Evolutionary conservation across 345 rosid genomes (phyloP).

Genomic region (Turritis glabra): DNA sequence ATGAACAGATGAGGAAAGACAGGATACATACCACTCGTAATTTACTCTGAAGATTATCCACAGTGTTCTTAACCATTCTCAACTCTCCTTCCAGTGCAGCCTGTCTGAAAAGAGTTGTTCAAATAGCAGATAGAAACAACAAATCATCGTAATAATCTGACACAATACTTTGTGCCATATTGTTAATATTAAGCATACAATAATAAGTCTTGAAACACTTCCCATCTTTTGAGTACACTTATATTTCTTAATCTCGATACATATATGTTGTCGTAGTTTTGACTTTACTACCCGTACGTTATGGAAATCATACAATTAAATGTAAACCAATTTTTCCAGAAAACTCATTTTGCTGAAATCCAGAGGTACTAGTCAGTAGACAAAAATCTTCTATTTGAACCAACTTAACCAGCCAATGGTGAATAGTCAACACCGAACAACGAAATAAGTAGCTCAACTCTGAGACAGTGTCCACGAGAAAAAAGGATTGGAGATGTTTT

Average conservation of each 20-base stretch:
- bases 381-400: neutral
- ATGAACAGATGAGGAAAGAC: constrained; percentile 18
- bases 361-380: neutral
- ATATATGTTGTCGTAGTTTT: neutral
- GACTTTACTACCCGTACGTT: neutral
- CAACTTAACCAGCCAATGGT: constrained; percentile 5
- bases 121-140: constrained; percentile 40
- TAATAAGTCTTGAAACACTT: neutral
- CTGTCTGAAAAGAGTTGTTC: constrained; percentile 90
- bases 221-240: too few relatives aligned
- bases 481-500: constrained; percentile 3
- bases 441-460: neutral
- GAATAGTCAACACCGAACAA: constrained; percentile 3
- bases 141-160: neutral
- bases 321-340: neutral
- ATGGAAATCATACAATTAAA: neutral
- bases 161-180: constrained; percentile 4
- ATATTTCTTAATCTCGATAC: too few relatives aligned
- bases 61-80: constrained; percentile 54
- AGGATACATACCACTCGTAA: constrained; percentile 62
- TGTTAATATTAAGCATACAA: constrained; percentile 3
- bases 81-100: constrained; percentile 86
- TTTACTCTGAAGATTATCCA: constrained; percentile 76
- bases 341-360: neutral
- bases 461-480: neutral